A percentile compares a stretch with the other conserved stretches of the same genome.
phyloP scores from a whole-genome alignment of 768 basidiomycete species.

The Stropharia rugosoannulata region DNA sequence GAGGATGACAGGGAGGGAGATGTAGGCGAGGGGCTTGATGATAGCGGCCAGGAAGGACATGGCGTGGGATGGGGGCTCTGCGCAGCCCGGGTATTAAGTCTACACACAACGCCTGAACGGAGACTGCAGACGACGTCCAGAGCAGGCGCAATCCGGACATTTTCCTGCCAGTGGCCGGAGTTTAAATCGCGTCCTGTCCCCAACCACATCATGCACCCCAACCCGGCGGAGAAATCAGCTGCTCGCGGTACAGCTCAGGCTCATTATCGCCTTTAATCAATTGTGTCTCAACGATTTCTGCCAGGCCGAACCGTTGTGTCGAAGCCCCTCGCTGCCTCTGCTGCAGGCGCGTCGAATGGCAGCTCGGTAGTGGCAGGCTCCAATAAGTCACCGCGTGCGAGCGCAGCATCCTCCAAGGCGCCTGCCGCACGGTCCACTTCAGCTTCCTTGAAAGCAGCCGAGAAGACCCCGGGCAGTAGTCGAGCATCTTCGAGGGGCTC shows the following conservation, averaged over 20 bases:
- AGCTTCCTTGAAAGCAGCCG: constrained; percentile 3
- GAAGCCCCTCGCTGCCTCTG: constrained; percentile 17
- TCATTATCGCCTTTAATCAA: constrained; percentile 1
- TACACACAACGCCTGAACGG: background rate
- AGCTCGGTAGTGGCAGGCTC: constrained; percentile 11
- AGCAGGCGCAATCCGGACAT: constrained; percentile 5
- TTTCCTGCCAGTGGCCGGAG: constrained; percentile 16
- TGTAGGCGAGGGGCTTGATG: constrained; percentile 72
- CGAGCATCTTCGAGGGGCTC: constrained; percentile 9
- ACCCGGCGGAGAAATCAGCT: constrained; percentile 12
- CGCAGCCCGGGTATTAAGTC: background rate
- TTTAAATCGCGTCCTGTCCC: constrained; percentile 13
- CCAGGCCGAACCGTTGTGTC: constrained; percentile 23
- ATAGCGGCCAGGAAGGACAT: constrained; percentile 67
- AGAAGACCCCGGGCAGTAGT: background rate
- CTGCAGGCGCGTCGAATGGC: constrained; percentile 7
- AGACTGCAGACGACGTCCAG: background rate
- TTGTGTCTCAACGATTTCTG: constrained; percentile 8
- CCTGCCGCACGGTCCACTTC: constrained; percentile 10
- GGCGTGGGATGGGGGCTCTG: constrained; percentile 2
- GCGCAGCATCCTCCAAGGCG: constrained; percentile 19
- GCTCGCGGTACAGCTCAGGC: background rate
- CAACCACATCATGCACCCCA: constrained; percentile 4
- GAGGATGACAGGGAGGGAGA: constrained; percentile 71
- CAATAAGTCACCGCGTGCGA: constrained; percentile 13